Conservation (phyloP, 148 eudicot species). For the Diospyros lotus region DNA sequence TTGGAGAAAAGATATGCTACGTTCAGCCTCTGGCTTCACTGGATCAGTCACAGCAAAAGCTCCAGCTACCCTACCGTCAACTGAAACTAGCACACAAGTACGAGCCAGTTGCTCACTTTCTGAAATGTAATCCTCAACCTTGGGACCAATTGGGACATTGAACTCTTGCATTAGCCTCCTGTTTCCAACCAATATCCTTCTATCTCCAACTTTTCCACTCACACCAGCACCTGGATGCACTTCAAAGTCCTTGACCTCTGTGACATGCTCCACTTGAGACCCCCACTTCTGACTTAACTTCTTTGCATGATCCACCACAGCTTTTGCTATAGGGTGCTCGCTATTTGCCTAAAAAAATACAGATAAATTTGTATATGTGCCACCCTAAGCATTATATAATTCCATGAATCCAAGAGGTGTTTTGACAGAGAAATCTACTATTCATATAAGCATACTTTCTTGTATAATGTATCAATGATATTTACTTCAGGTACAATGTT, state of each 20-base stretch:
- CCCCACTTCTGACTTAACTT: slow-evolving; percentile 41
- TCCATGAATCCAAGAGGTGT: not conserved
- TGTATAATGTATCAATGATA: not conserved
- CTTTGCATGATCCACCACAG: slow-evolving; percentile 81
- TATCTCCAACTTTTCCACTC: slow-evolving; percentile 71
- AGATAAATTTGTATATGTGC: not conserved
- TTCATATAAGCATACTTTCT: not conserved
- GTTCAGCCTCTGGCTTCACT: slow-evolving; percentile 86
- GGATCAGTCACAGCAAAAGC: slow-evolving; percentile 95
- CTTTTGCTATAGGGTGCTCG: slow-evolving; percentile 92
- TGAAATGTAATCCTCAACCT: slow-evolving; percentile 57
- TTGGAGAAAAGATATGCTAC: slow-evolving; percentile 56
- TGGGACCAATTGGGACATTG: slow-evolving; percentile 47
- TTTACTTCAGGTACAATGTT: not conserved
- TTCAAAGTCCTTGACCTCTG: slow-evolving; percentile 78
- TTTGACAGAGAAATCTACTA: not conserved
- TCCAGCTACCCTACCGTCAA: slow-evolving; percentile 75
- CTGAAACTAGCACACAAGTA: slow-evolving; percentile 78
- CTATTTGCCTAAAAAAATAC: slow-evolving; percentile 64
- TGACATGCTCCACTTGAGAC: slow-evolving; percentile 34
- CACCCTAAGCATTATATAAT: not conserved
- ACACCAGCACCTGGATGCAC: slow-evolving; percentile 98
- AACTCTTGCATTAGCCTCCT: slow-evolving; percentile 67
- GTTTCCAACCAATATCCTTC: slow-evolving; percentile 71
- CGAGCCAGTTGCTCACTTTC: slow-evolving; percentile 68